Conservation (phyloP, 1,139 yeast genomes). For the Candida tunisiensis region DNA sequence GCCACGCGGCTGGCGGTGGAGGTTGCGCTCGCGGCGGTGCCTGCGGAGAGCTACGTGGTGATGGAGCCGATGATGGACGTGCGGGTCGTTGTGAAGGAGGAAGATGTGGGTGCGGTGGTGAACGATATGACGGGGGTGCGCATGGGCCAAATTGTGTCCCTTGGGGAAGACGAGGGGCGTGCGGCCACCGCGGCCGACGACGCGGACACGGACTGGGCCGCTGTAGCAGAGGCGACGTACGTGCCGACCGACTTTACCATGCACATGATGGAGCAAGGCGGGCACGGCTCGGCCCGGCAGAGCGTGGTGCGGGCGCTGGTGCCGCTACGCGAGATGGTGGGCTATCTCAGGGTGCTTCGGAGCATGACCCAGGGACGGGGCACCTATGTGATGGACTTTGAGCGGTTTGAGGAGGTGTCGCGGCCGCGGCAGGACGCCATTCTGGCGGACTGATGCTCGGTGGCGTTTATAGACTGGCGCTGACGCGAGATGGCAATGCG, state of each 20-base stretch:
- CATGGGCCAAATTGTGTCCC: conserved; percentile 44
- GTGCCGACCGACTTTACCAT: conserved; percentile 24
- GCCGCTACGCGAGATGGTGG: conserved; percentile 82
- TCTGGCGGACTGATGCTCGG: too few species aligned
- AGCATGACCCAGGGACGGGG: conserved; percentile 87
- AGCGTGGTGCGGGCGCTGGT: conserved; percentile 51
- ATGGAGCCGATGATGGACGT: conserved; percentile 84
- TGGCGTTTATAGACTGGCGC: too few species aligned
- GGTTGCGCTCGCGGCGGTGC: conserved; percentile 20
- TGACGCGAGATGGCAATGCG: too few species aligned
- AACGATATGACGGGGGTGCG: conserved; percentile 63
- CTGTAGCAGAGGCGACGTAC: conserved; percentile 17
- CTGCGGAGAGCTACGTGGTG: conserved; percentile 26
- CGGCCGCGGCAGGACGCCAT: too few species aligned
- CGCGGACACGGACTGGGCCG: conserved; percentile 9
- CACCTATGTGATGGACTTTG: conserved; percentile 59
- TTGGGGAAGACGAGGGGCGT: conserved; percentile 20
- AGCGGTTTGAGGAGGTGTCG: conserved; percentile 38
- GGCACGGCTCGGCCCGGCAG: conserved; percentile 8
- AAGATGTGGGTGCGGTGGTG: conserved; percentile 64
- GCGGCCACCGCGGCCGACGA: conserved; percentile 3
- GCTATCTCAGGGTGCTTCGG: conserved; percentile 62
- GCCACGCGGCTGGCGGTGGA: conserved; percentile 28
- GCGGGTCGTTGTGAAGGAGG: conserved; percentile 46
- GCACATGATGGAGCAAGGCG: conserved; percentile 22